Base-by-base conservation (phyloP, 1,139 yeast species). In the Ashbya aceris region DNA sequence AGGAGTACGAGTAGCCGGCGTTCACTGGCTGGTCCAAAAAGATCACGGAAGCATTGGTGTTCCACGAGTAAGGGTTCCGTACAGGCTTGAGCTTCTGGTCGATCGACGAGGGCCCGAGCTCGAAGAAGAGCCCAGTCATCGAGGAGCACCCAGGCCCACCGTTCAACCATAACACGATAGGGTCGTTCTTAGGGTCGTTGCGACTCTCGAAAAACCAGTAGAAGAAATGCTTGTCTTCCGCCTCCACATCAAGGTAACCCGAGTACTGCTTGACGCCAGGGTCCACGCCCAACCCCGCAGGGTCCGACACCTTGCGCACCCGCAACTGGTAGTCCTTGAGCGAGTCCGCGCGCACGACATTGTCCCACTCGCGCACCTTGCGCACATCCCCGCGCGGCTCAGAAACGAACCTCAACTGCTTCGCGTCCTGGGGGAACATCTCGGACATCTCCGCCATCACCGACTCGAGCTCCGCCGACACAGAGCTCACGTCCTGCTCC, bases 1-100 rank as follows among this genome's bases (percentile, higher is more conserved):
- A 69, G 12, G 93, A 82, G 66, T 86, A 87, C 7, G 96, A 86
- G 67, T 79, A 87, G 38, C 96, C 97, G 40, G 84, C 95, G 49
- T 86, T 85, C 42, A 87, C 95, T 1, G 97, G 97, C 66, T 87
- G 96, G 65, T 89, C 97, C 56, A 89, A 74, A 71, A 84, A 89
- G 58, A 89, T 84, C 33, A 87, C 91, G 12, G 91, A 76, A 20
- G 96, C 96, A 57, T 86, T 86, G 51, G 76, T 70, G 65, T 86
- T 87, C 96, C 96, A 87, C 9, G 95, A 75, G 65, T 76, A 68
- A 36, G 89, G 89, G 67, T 86, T 86, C 65, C 68, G 69, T 43
- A 79, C 74, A 27, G 94, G 93, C 58, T 79, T 76, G 53, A 83
- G 67, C 45, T 80, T 73, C 28, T 73, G 60, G 53, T 74, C 78